Conservation (phyloP, 768 basidiomycete genomes). For the Lyophyllum semitale region DNA sequence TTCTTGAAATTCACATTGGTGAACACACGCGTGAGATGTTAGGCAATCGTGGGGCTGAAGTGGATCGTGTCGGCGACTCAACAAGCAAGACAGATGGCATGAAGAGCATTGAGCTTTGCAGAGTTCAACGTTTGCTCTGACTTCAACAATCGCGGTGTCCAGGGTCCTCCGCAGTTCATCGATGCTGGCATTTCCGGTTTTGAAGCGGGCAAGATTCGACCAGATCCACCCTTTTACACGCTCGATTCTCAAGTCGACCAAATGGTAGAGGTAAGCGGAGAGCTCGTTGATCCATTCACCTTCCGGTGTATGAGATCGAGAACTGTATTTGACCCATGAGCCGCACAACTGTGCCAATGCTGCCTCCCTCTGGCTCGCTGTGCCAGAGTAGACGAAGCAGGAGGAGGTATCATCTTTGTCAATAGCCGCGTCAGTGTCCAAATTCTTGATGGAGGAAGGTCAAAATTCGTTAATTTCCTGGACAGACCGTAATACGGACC, state of each 20-base stretch:
- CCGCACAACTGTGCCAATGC: slow-evolving; percentile 22
- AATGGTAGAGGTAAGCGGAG: slow-evolving; percentile 33
- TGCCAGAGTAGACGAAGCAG: slow-evolving; percentile 31
- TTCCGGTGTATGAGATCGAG: slow-evolving; percentile 39
- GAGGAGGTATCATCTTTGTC: slow-evolving; percentile 36
- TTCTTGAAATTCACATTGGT: slow-evolving; percentile 43
- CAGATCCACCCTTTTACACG: slow-evolving; percentile 55
- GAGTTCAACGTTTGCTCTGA: slow-evolving; percentile 46
- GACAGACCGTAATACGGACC: slow-evolving; percentile 28
- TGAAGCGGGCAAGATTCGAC: slow-evolving; percentile 50
- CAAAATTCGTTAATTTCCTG: not conserved
- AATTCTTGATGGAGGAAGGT: slow-evolving; percentile 38
- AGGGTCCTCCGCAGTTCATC: slow-evolving; percentile 45
- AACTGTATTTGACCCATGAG: slow-evolving; percentile 30
- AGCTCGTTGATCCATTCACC: slow-evolving; percentile 42
- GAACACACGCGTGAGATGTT: slow-evolving; percentile 48
- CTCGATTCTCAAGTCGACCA: slow-evolving; percentile 43
- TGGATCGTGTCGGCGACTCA: slow-evolving; percentile 43
- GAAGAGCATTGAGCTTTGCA: slow-evolving; percentile 48
- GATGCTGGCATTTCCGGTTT: slow-evolving; percentile 42
- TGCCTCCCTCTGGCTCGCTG: slow-evolving; percentile 21
- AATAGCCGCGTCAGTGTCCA: slow-evolving; percentile 49
- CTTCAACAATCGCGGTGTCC: slow-evolving; percentile 42
- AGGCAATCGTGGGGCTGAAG: slow-evolving; percentile 47
- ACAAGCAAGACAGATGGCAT: slow-evolving; percentile 54